Base-by-base conservation (phyloP, 2,329 filamentous ascomycete genomes). In the Tolypocladium capitatum region DNA sequence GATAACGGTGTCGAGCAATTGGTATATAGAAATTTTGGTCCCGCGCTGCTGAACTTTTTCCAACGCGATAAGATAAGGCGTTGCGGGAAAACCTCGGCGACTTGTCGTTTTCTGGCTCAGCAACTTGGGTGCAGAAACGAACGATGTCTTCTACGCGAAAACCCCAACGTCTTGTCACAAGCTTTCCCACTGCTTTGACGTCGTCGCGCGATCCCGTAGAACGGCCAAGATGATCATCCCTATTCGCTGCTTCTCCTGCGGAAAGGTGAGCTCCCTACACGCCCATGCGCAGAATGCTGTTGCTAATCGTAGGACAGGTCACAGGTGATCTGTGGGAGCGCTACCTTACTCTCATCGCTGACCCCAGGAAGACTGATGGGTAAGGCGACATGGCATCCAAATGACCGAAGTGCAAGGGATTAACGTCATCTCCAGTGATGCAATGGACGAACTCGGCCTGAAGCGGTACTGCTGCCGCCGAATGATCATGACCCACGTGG, bases 401-500 rank as follows among this genome's bases (percentile, higher is more conserved):
- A 28, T 13, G 16, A 9, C 28, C 4, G 13, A 28, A 7, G 47
- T 27, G 2, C 24, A n/a, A 8, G 18, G 8, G 6, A 9, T 16
- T 49, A n/a, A 49, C 21, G 8, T 10, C 18, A 10, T n/a, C 11
- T 3, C 5, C 14, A 96, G 92, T 62, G 89, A 96, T 65, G 92
- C 91, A 38, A 94, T 98, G 84, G 90, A 97, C 68, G 79, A 89
- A 63, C 81, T 98, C 46, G 89, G 89, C 48, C 84, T 94, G 62
- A 91, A 88, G 69, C 81, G 92, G 58, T 98, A 98, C 74, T 98
- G 92, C 78, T 98, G 92, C 73, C 86, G 92, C 58, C 85, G 92
- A 62, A 98, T 98, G 92, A 82, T 98, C 68, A 96, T 98, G 86
- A 98, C 92, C 51, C 92, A 98, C 69, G 92, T 98, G 60, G 92